These are phyloP conservation scores for Selaginella tamariscina DNA, from an alignment of 75 land plant genomes.

Conservation along the genomic window DNA sequence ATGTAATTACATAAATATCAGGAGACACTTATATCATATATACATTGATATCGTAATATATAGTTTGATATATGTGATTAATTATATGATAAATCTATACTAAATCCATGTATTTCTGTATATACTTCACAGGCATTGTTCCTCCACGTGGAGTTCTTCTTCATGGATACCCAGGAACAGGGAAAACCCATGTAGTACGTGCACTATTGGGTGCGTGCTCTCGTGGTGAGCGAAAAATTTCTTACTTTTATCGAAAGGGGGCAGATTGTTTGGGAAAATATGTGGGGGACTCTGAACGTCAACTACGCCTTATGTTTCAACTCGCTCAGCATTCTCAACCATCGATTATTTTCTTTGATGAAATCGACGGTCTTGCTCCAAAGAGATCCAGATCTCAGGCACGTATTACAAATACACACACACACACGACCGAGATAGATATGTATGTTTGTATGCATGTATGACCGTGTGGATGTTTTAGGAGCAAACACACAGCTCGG, in stretches of 20 bases:
- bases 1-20: too few species aligned
- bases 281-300: conserved; percentile 98
- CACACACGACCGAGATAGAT: too few species aligned
- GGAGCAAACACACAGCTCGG: conserved; percentile 94
- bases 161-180: conserved; percentile 98
- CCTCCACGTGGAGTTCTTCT: conserved; percentile 92
- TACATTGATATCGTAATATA: too few species aligned
- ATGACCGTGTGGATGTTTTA: too few species aligned
- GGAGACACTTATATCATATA: too few species aligned
- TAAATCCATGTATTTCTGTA: too few species aligned
- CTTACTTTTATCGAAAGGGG: conserved; percentile 95
- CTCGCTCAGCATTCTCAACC: conserved; percentile 91
- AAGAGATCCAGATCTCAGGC: conserved; percentile 61
- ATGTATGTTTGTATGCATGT: too few species aligned
- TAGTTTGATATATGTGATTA: too few species aligned
- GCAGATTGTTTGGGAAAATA: conserved; percentile 96
- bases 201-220: conserved; percentile 88
- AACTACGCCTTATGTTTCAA: conserved; percentile 76
- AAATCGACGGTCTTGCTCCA: conserved; percentile 97
- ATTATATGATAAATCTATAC: too few species aligned
- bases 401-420: too few species aligned
- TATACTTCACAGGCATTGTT: too few species aligned
- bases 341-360: conserved; percentile 97
- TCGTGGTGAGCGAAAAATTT: conserved; percentile 60
- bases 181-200: conserved; percentile 82